Conservation (phyloP, 352 stramenopile genomes). For the Pythium brassicae region DNA sequence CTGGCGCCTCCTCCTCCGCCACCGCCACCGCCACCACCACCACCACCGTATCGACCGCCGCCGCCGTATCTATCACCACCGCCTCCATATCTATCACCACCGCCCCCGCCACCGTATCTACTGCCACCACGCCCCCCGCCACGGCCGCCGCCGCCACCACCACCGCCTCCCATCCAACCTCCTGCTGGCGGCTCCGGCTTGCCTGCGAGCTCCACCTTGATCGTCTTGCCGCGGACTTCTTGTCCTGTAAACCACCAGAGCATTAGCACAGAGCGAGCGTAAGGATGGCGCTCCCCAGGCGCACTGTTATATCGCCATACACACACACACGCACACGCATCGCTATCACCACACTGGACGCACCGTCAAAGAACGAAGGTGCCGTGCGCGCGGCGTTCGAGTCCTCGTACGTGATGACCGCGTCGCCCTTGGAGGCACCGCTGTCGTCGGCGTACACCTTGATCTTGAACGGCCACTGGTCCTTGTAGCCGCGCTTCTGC, state of each 20-base stretch:
- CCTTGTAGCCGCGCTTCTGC: conserved; percentile 84
- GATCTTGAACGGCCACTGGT: conserved; percentile 90
- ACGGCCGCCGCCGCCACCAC: conserved; percentile 31
- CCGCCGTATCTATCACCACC: conserved; percentile 18
- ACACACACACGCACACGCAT: too few relatives aligned
- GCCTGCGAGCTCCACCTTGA: conserved; percentile 81
- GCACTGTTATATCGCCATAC: neutral
- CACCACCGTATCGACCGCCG: conserved; percentile 24
- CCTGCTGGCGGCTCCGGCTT: conserved; percentile 77
- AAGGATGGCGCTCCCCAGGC: neutral
- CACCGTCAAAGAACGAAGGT: conserved; percentile 82
- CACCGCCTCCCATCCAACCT: conserved; percentile 57
- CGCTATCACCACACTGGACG: conserved; percentile 11
- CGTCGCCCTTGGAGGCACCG: conserved; percentile 74
- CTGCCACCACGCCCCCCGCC: conserved; percentile 33
- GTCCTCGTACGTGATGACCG: conserved; percentile 84
- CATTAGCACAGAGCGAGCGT: too few relatives aligned
- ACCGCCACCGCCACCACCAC: conserved; percentile 26
- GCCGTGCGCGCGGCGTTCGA: conserved; percentile 75
- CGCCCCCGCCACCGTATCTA: conserved; percentile 11
- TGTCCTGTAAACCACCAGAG: conserved; percentile 24
- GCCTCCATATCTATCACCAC: conserved; percentile 9
- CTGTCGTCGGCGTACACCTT: conserved; percentile 83
- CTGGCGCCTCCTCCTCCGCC: conserved; percentile 16
- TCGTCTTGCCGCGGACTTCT: conserved; percentile 76